Conservation (phyloP, 108 stramenopile species). For the Fragilaria crotonensis region DNA sequence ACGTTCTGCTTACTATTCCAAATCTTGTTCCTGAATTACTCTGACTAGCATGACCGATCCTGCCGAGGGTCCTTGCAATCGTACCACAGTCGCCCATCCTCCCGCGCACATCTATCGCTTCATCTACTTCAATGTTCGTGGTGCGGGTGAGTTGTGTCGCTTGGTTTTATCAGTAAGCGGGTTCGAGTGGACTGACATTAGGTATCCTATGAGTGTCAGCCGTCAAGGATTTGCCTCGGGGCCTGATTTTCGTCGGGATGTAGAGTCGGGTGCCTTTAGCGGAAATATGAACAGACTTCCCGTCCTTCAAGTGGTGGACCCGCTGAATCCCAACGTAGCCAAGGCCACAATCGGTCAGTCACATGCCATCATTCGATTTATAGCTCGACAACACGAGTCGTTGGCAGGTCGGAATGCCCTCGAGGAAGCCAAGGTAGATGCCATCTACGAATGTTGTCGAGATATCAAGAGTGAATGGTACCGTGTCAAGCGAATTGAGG, state of each 20-base stretch:
- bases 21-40: too few species aligned
- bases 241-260: constrained; percentile 4
- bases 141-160: constrained; percentile 5
- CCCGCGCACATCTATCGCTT: too few species aligned
- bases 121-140: constrained; percentile 7
- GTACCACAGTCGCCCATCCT: too few species aligned
- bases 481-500: neutral
- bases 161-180: neutral
- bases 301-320: constrained; percentile 1
- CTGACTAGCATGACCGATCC: too few species aligned
- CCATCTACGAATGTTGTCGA: constrained; percentile 3
- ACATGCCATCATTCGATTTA: constrained; percentile 5
- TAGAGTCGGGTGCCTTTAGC: constrained; percentile 3
- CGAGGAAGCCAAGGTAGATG: constrained; percentile 5
- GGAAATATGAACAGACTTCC: constrained; percentile 3
- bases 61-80: too few species aligned
- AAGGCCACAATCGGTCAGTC: constrained; percentile 1
- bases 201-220: constrained; percentile 1
- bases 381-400: constrained; percentile 2
- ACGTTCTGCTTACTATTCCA: too few species aligned
- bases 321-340: neutral
- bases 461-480: neutral
- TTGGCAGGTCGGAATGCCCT: constrained; percentile 3
- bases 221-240: constrained; percentile 1
- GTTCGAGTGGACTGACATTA: neutral